phyloP scores from a whole-genome alignment of 1,284 basidiomycete genomes.

The Melampsora occidentalis region DNA sequence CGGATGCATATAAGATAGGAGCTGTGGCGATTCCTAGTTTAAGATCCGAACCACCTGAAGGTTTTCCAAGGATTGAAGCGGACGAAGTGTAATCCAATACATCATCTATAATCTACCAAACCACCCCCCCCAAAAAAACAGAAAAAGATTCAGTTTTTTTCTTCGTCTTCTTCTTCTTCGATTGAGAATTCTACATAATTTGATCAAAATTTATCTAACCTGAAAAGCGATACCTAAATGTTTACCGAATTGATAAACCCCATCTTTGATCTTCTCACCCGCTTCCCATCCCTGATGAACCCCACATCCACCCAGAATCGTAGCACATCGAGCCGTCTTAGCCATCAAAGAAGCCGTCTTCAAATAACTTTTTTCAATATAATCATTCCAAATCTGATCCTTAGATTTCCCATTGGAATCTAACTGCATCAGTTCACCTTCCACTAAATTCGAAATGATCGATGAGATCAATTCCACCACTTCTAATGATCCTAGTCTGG shows the following conservation, averaged over 20 bases:
- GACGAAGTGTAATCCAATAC: conserved; percentile 76
- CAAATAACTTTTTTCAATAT: conserved; percentile 90
- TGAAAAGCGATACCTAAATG: conserved; percentile 92
- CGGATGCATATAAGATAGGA: conserved; percentile 90
- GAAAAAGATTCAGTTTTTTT: background rate
- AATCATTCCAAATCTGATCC: conserved; percentile 72
- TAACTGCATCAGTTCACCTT: conserved; percentile 92
- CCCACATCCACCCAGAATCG: conserved; percentile 79
- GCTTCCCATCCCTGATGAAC: conserved; percentile 59
- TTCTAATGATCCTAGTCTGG: conserved; percentile 78
- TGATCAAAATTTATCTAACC: conserved; percentile 59
- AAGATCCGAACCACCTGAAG: conserved; percentile 75
- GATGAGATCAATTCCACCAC: conserved; percentile 90
- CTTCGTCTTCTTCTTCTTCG: too few species aligned
- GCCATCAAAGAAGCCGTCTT: conserved; percentile 96
- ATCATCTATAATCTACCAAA: conserved; percentile 79
- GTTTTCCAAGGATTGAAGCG: conserved; percentile 68
- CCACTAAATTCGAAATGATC: conserved; percentile 90
- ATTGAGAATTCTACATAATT: too few species aligned
- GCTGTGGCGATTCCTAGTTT: conserved; percentile 84
- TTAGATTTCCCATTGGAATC: conserved; percentile 48
- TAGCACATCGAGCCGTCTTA: conserved; percentile 82
- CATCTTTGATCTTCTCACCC: conserved; percentile 78
- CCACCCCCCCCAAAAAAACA: too few species aligned
- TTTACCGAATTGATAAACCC: conserved; percentile 85